These are phyloP conservation scores for Calophaca sinica DNA, from an alignment of 306 rosid species.

Conservation along the genomic window DNA sequence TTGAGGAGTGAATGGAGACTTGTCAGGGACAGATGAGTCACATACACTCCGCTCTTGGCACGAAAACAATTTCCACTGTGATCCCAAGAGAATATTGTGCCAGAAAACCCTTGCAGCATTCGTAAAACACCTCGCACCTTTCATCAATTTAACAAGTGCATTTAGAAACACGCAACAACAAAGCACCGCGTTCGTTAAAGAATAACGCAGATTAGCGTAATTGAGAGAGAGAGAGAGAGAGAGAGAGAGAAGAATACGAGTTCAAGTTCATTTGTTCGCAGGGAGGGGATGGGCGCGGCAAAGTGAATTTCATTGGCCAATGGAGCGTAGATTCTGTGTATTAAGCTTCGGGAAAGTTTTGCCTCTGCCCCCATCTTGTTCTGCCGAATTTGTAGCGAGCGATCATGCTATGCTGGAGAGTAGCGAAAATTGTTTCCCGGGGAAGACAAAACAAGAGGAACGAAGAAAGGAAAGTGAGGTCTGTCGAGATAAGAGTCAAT, in stretches of 20 bases:
- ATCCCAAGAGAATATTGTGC: conserved; percentile 80
- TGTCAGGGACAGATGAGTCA: conserved; percentile 70
- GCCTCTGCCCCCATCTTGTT: conserved; percentile 63
- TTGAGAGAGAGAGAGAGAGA: conserved; percentile 21
- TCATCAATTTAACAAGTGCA: conserved; percentile 29
- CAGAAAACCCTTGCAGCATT: conserved; percentile 88
- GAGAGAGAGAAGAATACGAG: conserved; percentile 74
- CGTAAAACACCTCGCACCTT: conserved; percentile 90
- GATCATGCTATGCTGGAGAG: conserved; percentile 22
- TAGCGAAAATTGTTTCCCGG: background rate
- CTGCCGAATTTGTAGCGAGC: conserved; percentile 41
- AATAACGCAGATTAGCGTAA: conserved; percentile 17
- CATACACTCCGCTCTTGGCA: conserved; percentile 65
- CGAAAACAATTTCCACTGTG: conserved; percentile 51
- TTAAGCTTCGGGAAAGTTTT: conserved; percentile 62
- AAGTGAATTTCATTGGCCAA: conserved; percentile 71
- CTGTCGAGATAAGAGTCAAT: conserved; percentile 1
- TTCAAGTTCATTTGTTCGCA: conserved; percentile 70
- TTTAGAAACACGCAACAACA: background rate
- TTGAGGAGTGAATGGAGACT: conserved; percentile 70
- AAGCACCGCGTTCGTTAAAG: background rate
- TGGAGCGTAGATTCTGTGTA: conserved; percentile 61
- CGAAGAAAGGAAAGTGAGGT: conserved; percentile 13
- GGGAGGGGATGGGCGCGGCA: conserved; percentile 71
- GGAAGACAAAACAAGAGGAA: background rate